phyloP scores from a whole-genome alignment of 257 asterid genomes.

The Henckelia pumila region DNA sequence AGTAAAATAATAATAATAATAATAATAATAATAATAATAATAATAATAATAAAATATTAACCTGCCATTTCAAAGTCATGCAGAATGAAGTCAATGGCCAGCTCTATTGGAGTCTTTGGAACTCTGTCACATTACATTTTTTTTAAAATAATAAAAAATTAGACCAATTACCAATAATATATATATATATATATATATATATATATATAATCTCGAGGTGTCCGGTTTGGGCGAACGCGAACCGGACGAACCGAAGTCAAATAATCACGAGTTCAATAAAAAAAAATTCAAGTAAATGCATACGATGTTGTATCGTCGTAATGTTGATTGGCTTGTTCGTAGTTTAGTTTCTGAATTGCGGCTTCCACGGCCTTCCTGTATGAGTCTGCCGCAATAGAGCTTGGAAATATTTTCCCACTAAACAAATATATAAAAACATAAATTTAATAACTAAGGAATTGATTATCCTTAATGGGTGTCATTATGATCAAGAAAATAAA shows the following conservation, averaged over 20 bases:
- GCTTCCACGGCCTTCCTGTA: conserved; percentile 54
- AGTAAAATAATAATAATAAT: no score
- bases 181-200: no score
- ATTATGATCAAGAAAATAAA: no score
- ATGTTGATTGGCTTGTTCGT: conserved; percentile 28
- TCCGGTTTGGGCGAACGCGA: no score
- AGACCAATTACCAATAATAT: neutral
- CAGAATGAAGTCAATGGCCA: conserved; percentile 91
- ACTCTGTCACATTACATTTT: conserved; percentile 30
- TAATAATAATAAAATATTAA: conserved; percentile 24
- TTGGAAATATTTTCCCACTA: conserved; percentile 56
- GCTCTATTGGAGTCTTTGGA: conserved; percentile 83
- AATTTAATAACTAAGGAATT: neutral
- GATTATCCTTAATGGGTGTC: neutral
- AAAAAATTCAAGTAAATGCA: neutral
- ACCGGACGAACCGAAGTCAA: no score
- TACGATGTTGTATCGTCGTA: conserved; percentile 20
- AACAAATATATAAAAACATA: neutral
- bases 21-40: no score
- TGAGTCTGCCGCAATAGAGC: conserved; percentile 51
- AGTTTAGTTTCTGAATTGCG: conserved; percentile 38
- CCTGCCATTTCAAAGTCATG: conserved; percentile 99
- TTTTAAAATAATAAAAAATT: neutral
- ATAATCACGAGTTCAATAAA: no score
- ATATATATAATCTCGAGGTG: no score